Conservation (phyloP, 2,329 filamentous ascomycete genomes). For the Tolypocladium ophioglossoides region DNA sequence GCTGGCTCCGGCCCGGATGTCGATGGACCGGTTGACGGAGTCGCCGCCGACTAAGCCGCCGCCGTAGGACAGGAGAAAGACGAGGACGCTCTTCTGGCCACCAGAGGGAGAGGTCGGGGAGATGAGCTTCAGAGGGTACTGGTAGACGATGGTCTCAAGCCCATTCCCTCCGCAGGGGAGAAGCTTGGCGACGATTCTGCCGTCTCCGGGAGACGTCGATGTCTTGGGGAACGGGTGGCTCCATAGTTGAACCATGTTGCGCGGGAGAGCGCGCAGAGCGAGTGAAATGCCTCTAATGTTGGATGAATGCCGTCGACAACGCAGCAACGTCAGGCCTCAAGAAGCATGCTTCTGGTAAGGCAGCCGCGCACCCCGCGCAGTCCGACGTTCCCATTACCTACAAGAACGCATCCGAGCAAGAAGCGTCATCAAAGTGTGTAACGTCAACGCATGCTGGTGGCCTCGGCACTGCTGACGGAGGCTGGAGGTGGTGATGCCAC, state of each 20-base stretch:
- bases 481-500: not conserved
- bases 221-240: conserved; percentile 62
- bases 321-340: not conserved
- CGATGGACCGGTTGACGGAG: conserved; percentile 61
- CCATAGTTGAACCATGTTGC: conserved; percentile 7
- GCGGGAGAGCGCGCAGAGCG: not conserved
- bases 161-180: conserved; percentile 63
- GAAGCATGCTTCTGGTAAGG: not conserved
- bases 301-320: not conserved
- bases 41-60: conserved; percentile 89
- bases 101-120: conserved; percentile 56
- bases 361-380: not conserved
- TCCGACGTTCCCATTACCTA: not conserved
- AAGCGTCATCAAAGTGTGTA: not conserved
- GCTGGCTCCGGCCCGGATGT: conserved; percentile 52
- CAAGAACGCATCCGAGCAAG: not conserved
- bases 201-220: conserved; percentile 65
- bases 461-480: not conserved
- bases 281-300: not conserved
- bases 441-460: not conserved
- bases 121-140: conserved; percentile 92
- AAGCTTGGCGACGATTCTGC: conserved; percentile 61
- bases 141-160: conserved; percentile 68
- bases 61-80: conserved; percentile 90
- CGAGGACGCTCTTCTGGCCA: conserved; percentile 57